Evolutionary conservation across 2,329 filamentous ascomycete genomes (phyloP).

Genomic region (Scedosporium dehoogii): DNA sequence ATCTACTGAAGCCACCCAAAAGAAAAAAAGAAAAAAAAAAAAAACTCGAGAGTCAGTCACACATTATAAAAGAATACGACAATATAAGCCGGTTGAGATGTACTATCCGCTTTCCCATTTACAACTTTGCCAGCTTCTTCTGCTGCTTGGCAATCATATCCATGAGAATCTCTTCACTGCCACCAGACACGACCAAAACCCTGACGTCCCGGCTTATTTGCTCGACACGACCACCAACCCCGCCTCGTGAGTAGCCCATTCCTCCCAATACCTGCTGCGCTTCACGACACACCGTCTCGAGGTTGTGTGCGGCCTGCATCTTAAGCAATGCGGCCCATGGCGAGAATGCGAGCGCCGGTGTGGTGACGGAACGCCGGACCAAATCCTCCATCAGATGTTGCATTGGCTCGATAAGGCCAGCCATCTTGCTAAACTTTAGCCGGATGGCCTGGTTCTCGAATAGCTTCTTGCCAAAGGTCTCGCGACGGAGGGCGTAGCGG

Average conservation of each 20-base stretch:
- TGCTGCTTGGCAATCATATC: slow-evolving; percentile 15
- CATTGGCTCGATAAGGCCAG: slow-evolving; percentile 41
- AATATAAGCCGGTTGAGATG: neutral
- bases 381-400: slow-evolving; percentile 46
- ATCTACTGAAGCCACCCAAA: no score
- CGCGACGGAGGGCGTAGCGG: slow-evolving; percentile 31
- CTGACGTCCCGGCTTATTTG: slow-evolving; percentile 35
- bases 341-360: neutral
- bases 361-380: slow-evolving; percentile 30
- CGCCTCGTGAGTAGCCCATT: slow-evolving; percentile 31
- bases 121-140: slow-evolving; percentile 2
- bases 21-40: no score
- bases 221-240: slow-evolving; percentile 31
- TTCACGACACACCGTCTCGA: slow-evolving; percentile 32
- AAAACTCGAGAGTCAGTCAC: no score
- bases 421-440: slow-evolving; percentile 42
- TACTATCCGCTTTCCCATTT: neutral
- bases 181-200: slow-evolving; percentile 35
- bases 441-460: slow-evolving; percentile 43
- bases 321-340: slow-evolving; percentile 16
- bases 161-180: slow-evolving; percentile 36
- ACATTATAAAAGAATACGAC: no score
- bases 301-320: slow-evolving; percentile 28
- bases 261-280: slow-evolving; percentile 37
- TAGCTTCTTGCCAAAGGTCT: slow-evolving; percentile 44